Base-by-base conservation (phyloP, 257 asterid genomes). In the Nicotiana otophora region DNA sequence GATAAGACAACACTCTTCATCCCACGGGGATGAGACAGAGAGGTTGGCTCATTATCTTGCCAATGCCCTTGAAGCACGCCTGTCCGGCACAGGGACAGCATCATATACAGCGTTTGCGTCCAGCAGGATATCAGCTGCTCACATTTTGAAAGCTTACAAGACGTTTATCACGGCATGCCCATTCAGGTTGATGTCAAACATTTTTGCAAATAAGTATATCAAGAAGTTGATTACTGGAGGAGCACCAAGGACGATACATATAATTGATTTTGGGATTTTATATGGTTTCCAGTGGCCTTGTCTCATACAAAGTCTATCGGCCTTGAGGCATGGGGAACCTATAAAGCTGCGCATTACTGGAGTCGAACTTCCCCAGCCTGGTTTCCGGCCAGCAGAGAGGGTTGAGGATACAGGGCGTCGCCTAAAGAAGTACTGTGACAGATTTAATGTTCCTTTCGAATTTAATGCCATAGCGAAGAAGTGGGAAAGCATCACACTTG, bases 261-360 rank as follows among this genome's bases (percentile, higher is more conserved):
- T 87, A 10, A 85, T 87, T 64, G 90, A 87, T 83, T 85, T 87
- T 31, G 90, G 90, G 6, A 82, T 87, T 62, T 79, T 85, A 5
- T 87, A 87, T 82, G 90, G 90, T 58, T 87, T 87, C 23, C 90
- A 87, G 23, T 87, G 88, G 87, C 88, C 90, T 28, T 87, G 90
- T 74, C 86, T 87, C 28, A 87, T 87, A 55, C 87, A 87, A 72
- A 57, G 87, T 64, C 86, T 87, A 62, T 87, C 48, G 48, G 48
- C 90, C 64, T 53, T 75, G 61, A 82, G 88, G 61, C 76, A 77
- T 4, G 90, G 77, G 7, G 90, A 88, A 5, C 88, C 90, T 30
- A 87, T 88, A 20, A 65, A 69, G 78, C 86, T 87, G 46, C 87
- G 87, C 39, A 85, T 87, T 74, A 87, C 90, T 1, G 90, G 90